A percentile compares a stretch with the other conserved stretches of the same genome.
These are phyloP conservation scores for Pyrrhoderma lamaoense DNA, from an alignment of 1,284 basidiomycete species.

Conservation along the genomic window DNA sequence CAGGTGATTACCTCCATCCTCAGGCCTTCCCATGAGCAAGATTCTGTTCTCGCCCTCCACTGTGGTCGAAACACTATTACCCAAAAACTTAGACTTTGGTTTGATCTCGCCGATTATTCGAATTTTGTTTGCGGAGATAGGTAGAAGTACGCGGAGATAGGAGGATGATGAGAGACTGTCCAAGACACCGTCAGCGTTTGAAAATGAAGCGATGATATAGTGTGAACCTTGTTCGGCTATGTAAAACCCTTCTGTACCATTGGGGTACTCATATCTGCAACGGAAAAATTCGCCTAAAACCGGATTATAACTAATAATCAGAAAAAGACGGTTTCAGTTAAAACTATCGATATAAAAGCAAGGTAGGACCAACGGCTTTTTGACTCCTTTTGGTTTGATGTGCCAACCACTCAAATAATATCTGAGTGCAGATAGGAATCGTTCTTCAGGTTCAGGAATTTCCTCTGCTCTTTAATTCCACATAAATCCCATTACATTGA, in stretches of 20 bases:
- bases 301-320: conserved; percentile 77
- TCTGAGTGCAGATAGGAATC: conserved; percentile 86
- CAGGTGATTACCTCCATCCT: conserved; percentile 70
- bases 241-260: conserved; percentile 91
- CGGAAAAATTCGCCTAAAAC: conserved; percentile 97
- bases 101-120: conserved; percentile 88
- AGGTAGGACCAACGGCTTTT: conserved; percentile 78
- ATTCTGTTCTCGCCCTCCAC: conserved; percentile 97
- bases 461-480: conserved; percentile 55
- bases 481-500: neutral
- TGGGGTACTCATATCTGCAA: conserved; percentile 88
- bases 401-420: conserved; percentile 99
- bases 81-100: conserved; percentile 94
- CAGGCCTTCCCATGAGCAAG: conserved; percentile 68
- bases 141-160: conserved; percentile 96
- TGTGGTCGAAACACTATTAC: conserved; percentile 89
- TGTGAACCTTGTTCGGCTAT: conserved; percentile 87
- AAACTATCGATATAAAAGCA: neutral
- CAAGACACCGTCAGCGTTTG: neutral
- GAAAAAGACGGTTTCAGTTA: neutral
- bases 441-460: conserved; percentile 76
- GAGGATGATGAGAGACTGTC: conserved; percentile 87
- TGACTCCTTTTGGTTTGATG: conserved; percentile 98
- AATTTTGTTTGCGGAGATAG: conserved; percentile 84
- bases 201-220: neutral